Conservation (phyloP, 192 early-diverging fungal genomes). For the Gryganskiella cystojenkinii region DNA sequence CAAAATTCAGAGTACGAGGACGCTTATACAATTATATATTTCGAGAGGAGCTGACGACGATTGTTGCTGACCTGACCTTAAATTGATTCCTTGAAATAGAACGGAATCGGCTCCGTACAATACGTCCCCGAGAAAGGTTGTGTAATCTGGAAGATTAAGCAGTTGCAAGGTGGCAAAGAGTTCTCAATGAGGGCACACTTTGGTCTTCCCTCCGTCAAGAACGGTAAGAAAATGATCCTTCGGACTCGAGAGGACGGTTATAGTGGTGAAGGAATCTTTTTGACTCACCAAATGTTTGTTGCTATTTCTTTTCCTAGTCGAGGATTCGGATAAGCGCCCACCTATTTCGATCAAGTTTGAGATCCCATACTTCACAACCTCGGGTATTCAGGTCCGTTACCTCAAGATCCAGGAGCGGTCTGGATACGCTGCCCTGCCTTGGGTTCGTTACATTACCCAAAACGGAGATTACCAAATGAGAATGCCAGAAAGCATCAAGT, state of each 20-base stretch:
- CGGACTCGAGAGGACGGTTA: background rate
- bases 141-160: slow-evolving; percentile 98
- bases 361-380: slow-evolving; percentile 91
- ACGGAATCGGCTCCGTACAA: slow-evolving; percentile 86
- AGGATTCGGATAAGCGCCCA: slow-evolving; percentile 83
- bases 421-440: slow-evolving; percentile 89
- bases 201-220: slow-evolving; percentile 86
- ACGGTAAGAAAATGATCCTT: slow-evolving; percentile 51
- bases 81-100: slow-evolving; percentile 50
- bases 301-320: slow-evolving; percentile 53
- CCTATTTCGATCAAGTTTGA: slow-evolving; percentile 91
- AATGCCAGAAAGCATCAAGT: slow-evolving; percentile 87
- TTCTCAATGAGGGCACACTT: slow-evolving; percentile 91
- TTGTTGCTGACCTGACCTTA: background rate
- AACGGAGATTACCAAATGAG: slow-evolving; percentile 96
- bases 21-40: background rate
- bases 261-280: background rate
- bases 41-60: background rate
- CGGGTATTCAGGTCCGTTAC: slow-evolving; percentile 91
- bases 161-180: slow-evolving; percentile 98
- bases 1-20: slow-evolving; percentile 87
- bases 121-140: slow-evolving; percentile 96
- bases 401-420: slow-evolving; percentile 92
- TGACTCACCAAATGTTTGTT: too few species aligned
- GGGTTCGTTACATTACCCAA: slow-evolving; percentile 91